Evolutionary conservation across 2,329 filamentous ascomycete genomes (phyloP).

Genomic region (Dactylellina leptospora): DNA sequence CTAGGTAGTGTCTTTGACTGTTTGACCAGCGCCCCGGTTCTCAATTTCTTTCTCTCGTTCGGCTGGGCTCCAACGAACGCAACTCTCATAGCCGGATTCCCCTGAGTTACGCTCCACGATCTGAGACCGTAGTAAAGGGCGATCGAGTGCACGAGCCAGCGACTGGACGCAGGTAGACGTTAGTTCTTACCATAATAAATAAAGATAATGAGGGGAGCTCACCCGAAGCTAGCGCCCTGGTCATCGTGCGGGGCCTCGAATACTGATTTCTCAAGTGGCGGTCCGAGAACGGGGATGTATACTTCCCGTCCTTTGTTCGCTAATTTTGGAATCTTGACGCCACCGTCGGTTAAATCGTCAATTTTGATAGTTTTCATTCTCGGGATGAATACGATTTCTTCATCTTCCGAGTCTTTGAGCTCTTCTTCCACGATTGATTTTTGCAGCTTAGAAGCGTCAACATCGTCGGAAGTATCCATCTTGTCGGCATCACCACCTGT

Average conservation of each 20-base stretch:
- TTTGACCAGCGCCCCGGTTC: slow-evolving; percentile 31
- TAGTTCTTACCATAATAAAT: neutral
- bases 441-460: slow-evolving; percentile 61
- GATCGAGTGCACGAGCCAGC: slow-evolving; percentile 92
- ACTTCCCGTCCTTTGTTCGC: slow-evolving; percentile 66
- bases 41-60: slow-evolving; percentile 28
- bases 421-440: slow-evolving; percentile 55
- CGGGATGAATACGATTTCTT: slow-evolving; percentile 86
- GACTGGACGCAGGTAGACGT: slow-evolving; percentile 63
- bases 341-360: slow-evolving; percentile 61
- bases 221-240: slow-evolving; percentile 82
- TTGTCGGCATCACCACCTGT: slow-evolving; percentile 58
- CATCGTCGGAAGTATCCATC: slow-evolving; percentile 64
- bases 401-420: slow-evolving; percentile 69
- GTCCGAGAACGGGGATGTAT: slow-evolving; percentile 59
- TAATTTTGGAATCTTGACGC: slow-evolving; percentile 62
- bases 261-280: slow-evolving; percentile 74
- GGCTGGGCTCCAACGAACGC: slow-evolving; percentile 74
- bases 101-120: slow-evolving; percentile 80
- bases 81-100: slow-evolving; percentile 75
- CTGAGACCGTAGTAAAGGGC: slow-evolving; percentile 89
- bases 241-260: slow-evolving; percentile 82
- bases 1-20: slow-evolving; percentile 25
- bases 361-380: slow-evolving; percentile 60
- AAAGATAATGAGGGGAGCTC: slow-evolving; percentile 59